A percentile compares a stretch with the other conserved stretches of the same genome.
Evolutionary conservation across 345 rosid genomes (phyloP).

Genomic region (Populus simonii): DNA sequence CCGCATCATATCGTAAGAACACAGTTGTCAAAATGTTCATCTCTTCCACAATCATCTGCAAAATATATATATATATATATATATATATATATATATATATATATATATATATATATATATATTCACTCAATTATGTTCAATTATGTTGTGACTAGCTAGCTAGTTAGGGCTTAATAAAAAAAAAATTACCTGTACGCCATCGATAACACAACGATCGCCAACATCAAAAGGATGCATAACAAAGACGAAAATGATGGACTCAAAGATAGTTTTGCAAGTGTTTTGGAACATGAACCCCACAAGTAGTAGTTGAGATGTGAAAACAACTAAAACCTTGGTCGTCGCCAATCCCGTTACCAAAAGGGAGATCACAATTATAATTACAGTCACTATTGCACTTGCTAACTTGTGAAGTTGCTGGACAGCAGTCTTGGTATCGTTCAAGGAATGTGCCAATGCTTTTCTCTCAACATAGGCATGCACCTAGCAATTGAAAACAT

Average conservation of each 20-base stretch:
- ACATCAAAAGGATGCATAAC: slow-evolving; percentile 84
- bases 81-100: neutral
- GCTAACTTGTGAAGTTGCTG: slow-evolving; percentile 77
- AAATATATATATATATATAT: neutral
- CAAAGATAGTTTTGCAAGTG: slow-evolving; percentile 74
- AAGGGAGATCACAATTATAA: slow-evolving; percentile 52
- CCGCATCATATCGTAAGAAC: slow-evolving; percentile 68
- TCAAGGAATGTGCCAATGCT: slow-evolving; percentile 69
- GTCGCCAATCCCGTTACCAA: slow-evolving; percentile 62
- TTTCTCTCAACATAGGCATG: slow-evolving; percentile 67
- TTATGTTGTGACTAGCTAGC: neutral
- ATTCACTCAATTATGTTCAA: neutral
- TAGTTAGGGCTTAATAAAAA: neutral
- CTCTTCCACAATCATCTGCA: slow-evolving; percentile 79
- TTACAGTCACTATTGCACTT: slow-evolving; percentile 48
- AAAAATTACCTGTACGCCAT: slow-evolving; percentile 58
- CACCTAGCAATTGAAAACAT: slow-evolving; percentile 31
- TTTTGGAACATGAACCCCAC: slow-evolving; percentile 78
- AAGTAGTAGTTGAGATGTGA: slow-evolving; percentile 63
- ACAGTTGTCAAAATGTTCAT: slow-evolving; percentile 82
- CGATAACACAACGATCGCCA: slow-evolving; percentile 76
- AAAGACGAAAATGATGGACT: slow-evolving; percentile 78
- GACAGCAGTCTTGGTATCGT: slow-evolving; percentile 75
- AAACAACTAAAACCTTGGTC: slow-evolving; percentile 52
- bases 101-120: neutral